These are phyloP conservation scores for Glomus cerebriforme DNA, from an alignment of 192 early-diverging fungal species.

Conservation along the genomic window DNA sequence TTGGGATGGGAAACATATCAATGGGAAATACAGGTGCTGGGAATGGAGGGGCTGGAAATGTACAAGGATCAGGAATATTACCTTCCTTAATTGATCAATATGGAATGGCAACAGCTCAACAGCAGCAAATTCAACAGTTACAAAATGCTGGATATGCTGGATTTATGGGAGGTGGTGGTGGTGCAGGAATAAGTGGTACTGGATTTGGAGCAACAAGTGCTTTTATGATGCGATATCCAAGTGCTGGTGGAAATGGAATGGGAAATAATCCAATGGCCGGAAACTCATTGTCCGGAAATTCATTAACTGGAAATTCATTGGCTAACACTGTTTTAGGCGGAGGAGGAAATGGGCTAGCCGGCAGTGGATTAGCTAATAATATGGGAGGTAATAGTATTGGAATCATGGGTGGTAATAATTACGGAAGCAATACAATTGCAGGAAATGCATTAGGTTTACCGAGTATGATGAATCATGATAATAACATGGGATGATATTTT, in stretches of 20 bases:
- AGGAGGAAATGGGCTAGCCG: background rate
- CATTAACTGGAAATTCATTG: background rate
- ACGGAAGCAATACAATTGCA: slow-evolving; percentile 8
- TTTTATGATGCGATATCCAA: slow-evolving; percentile 14
- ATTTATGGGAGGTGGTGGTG: background rate
- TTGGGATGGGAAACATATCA: slow-evolving; percentile 2
- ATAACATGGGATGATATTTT: slow-evolving; percentile 1
- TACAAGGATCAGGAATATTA: background rate
- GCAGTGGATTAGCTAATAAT: background rate
- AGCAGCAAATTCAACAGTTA: slow-evolving; percentile 14
- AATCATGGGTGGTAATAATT: background rate
- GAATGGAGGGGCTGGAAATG: background rate
- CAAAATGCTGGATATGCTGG: slow-evolving; percentile 18
- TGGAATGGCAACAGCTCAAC: background rate
- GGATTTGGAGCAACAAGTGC: slow-evolving; percentile 7
- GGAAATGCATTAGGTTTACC: slow-evolving; percentile 2
- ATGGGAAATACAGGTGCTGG: background rate
- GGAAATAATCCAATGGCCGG: background rate
- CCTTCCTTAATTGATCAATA: slow-evolving; percentile 12
- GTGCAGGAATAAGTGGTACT: background rate
- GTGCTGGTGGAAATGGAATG: background rate
- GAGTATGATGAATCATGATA: slow-evolving; percentile 19
- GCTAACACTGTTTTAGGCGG: background rate
- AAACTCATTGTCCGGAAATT: background rate
- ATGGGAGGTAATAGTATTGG: slow-evolving; percentile 6